A percentile compares a stretch with the other conserved stretches of the same genome.
Evolutionary conservation across 441 rosid species (phyloP).

Genomic region (Isatis lusitanica): DNA sequence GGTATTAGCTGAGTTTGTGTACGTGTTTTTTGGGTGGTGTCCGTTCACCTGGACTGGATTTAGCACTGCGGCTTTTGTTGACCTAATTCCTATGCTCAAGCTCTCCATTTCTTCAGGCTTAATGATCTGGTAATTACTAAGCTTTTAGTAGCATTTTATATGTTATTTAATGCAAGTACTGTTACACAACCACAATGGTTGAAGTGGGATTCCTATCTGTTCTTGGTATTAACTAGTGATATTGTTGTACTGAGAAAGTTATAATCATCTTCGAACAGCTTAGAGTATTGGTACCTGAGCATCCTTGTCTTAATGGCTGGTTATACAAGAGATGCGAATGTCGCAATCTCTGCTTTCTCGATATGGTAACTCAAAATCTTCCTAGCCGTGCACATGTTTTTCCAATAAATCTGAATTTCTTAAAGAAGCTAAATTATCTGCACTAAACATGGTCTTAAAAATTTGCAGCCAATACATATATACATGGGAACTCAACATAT

Average conservation of each 20-base stretch:
- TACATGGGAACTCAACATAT: slow-evolving; percentile 50
- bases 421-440: neutral
- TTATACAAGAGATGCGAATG: slow-evolving; percentile 52
- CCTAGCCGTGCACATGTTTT: neutral
- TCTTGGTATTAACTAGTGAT: neutral
- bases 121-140: slow-evolving; percentile 58
- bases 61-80: slow-evolving; percentile 46
- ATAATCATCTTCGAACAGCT: slow-evolving; percentile 41
- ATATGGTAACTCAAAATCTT: slow-evolving; percentile 51
- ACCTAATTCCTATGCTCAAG: slow-evolving; percentile 55
- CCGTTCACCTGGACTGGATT: slow-evolving; percentile 72
- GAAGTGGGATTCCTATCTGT: too few species aligned
- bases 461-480: slow-evolving; percentile 50
- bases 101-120: slow-evolving; percentile 71
- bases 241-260: neutral
- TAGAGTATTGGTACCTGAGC: slow-evolving; percentile 63
- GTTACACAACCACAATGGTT: neutral
- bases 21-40: slow-evolving; percentile 70
- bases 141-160: neutral
- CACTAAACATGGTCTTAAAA: neutral
- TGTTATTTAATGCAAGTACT: neutral
- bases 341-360: slow-evolving; percentile 62
- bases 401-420: neutral
- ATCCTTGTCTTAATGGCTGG: slow-evolving; percentile 63
- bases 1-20: slow-evolving; percentile 55